phyloP scores from a whole-genome alignment of 2,329 filamentous ascomycete species.

The Pseudogymnoascus sp. region DNA sequence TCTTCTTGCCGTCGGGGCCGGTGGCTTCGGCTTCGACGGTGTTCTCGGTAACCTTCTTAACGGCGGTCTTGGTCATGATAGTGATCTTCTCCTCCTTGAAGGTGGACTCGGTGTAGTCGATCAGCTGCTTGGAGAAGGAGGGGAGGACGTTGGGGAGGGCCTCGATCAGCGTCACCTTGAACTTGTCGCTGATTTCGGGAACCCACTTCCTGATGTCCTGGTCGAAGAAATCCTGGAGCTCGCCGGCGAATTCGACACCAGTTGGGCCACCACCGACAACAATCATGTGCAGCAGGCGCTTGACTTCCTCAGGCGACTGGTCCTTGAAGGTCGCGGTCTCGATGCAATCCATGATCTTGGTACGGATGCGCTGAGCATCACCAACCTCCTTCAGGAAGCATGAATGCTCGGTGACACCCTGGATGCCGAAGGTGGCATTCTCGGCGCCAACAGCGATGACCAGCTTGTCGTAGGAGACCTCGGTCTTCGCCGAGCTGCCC shows the following conservation, averaged over 20 bases:
- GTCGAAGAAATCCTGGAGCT: constrained; percentile 98
- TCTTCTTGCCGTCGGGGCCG: constrained; percentile 77
- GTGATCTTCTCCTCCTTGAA: constrained; percentile 98
- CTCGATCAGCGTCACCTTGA: constrained; percentile 96
- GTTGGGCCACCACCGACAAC: constrained; percentile 90
- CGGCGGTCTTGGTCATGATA: constrained; percentile 97
- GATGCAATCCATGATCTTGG: constrained; percentile 99
- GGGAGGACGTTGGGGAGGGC: constrained; percentile 93
- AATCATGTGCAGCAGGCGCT: constrained; percentile 96
- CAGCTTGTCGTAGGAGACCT: constrained; percentile 96
- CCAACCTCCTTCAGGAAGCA: constrained; percentile 98
- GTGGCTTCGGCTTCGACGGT: constrained; percentile 84
- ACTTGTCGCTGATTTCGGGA: constrained; percentile 87
- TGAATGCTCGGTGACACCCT: constrained; percentile 87
- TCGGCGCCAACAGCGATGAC: constrained; percentile 95
- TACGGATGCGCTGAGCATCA: constrained; percentile 92
- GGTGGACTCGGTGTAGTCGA: constrained; percentile 98
- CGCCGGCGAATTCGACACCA: constrained; percentile 95
- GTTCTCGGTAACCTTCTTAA: constrained; percentile 92
- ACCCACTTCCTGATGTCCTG: constrained; percentile 97
- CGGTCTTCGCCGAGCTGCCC: constrained; percentile 71
- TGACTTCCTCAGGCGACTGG: constrained; percentile 77
- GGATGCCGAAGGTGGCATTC: constrained; percentile 97
- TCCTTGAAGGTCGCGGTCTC: constrained; percentile 99
- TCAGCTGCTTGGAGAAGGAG: constrained; percentile 98